These are phyloP conservation scores for Chalaropsis thielavioides DNA, from an alignment of 2,329 filamentous ascomycete species.

Conservation along the genomic window DNA sequence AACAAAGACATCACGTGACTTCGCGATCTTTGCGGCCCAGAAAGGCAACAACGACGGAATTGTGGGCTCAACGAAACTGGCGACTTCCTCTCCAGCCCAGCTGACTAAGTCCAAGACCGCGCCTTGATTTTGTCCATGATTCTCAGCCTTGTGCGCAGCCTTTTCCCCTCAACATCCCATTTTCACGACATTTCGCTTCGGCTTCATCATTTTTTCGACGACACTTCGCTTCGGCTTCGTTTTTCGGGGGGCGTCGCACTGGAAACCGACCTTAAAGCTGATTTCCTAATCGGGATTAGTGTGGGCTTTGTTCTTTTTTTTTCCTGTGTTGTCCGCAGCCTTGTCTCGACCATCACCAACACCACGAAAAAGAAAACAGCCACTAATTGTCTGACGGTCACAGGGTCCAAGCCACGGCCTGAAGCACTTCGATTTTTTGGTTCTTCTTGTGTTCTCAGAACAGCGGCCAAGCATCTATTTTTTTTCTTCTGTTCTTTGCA, in stretches of 20 bases:
- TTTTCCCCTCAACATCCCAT: background rate
- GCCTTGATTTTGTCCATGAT: background rate
- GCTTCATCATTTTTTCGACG: background rate
- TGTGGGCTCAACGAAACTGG: background rate
- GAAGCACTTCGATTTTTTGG: background rate
- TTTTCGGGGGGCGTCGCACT: background rate
- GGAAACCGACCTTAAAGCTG: conserved; percentile 16
- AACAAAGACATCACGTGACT: background rate
- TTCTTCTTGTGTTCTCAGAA: background rate
- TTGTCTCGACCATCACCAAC: conserved; percentile 15
- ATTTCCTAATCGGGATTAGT: conserved; percentile 20
- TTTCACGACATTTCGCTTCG: background rate
- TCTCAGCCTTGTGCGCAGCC: too few relatives aligned
- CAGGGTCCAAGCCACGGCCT: background rate
- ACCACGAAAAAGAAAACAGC: background rate
- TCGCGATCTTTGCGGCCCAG: background rate
- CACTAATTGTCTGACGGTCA: background rate
- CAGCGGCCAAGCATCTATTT: background rate
- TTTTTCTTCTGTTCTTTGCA: background rate
- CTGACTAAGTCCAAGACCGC: background rate
- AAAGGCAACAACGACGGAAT: background rate
- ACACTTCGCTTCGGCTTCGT: background rate
- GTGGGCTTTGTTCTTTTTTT: conserved; percentile 17
- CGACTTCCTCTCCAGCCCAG: background rate
- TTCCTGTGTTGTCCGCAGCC: conserved; percentile 4